These are phyloP conservation scores for Fusarium agapanthi DNA, from an alignment of 2,329 filamentous ascomycete species.

Conservation along the genomic window DNA sequence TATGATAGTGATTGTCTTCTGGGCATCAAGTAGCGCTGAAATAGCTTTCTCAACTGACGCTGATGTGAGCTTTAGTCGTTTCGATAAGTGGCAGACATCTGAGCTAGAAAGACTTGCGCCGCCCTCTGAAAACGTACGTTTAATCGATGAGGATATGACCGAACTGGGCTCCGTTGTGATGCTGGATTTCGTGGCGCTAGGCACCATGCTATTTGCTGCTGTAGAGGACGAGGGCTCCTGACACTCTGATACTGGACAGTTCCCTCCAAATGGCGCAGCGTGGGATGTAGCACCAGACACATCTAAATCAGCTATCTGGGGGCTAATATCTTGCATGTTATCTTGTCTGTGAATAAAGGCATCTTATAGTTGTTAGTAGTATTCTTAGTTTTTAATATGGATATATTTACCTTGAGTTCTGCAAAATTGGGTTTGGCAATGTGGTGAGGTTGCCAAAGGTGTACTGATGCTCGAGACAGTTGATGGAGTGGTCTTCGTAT, in stretches of 20 bases:
- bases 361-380: background rate
- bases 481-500: background rate
- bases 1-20: too few species aligned
- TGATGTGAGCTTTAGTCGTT: too few species aligned
- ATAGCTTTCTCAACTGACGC: too few species aligned
- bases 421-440: background rate
- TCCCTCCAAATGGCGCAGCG: background rate
- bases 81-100: too few species aligned
- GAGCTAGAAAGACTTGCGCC: too few species aligned
- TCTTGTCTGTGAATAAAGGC: background rate
- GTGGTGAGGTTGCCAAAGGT: too few species aligned
- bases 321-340: background rate
- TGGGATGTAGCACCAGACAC: background rate
- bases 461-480: background rate
- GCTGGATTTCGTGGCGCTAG: too few species aligned
- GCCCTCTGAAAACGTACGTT: too few species aligned
- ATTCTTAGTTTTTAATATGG: background rate
- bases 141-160: too few species aligned
- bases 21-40: too few species aligned
- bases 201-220: too few species aligned
- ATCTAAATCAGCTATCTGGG: background rate
- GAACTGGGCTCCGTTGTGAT: too few species aligned
- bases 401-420: background rate
- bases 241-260: background rate
- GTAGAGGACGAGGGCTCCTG: background rate